Evolutionary conservation across 257 asterid species (phyloP).

Genomic region (Solanum megistacrolobum): DNA sequence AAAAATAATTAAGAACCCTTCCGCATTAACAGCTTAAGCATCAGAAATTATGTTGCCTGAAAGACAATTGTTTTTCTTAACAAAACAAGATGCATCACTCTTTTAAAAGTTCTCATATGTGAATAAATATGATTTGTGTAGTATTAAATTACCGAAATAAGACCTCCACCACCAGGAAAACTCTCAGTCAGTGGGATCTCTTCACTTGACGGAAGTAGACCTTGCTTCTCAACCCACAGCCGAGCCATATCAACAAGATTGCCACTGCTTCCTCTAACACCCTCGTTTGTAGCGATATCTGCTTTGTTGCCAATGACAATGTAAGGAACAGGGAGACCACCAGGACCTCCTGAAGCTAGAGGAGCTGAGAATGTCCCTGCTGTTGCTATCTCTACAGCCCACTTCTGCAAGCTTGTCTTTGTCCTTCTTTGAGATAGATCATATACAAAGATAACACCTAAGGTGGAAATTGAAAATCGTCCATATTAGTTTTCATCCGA

Average conservation of each 20-base stretch:
- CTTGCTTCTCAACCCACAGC: slow-evolving; percentile 98
- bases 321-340: slow-evolving; percentile 93
- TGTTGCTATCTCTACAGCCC: slow-evolving; percentile 93
- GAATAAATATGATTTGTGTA: background rate
- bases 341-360: slow-evolving; percentile 85
- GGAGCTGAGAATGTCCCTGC: slow-evolving; percentile 94
- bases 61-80: background rate
- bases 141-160: slow-evolving; percentile 57
- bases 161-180: slow-evolving; percentile 80
- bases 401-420: slow-evolving; percentile 72
- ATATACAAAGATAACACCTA: slow-evolving; percentile 89
- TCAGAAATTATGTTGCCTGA: background rate
- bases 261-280: slow-evolving; percentile 83
- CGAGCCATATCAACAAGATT: slow-evolving; percentile 96
- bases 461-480: slow-evolving; percentile 1
- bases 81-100: background rate
- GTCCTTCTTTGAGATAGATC: slow-evolving; percentile 97
- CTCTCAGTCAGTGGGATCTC: slow-evolving; percentile 83
- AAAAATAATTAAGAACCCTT: background rate
- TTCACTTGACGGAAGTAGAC: slow-evolving; percentile 80
- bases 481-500: background rate
- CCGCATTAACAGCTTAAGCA: background rate
- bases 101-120: background rate
- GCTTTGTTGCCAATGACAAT: slow-evolving; percentile 88
- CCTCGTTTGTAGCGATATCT: slow-evolving; percentile 43